Conservation (phyloP, 2,329 filamentous ascomycete species). For the Ophiocordyceps unilateralis region DNA sequence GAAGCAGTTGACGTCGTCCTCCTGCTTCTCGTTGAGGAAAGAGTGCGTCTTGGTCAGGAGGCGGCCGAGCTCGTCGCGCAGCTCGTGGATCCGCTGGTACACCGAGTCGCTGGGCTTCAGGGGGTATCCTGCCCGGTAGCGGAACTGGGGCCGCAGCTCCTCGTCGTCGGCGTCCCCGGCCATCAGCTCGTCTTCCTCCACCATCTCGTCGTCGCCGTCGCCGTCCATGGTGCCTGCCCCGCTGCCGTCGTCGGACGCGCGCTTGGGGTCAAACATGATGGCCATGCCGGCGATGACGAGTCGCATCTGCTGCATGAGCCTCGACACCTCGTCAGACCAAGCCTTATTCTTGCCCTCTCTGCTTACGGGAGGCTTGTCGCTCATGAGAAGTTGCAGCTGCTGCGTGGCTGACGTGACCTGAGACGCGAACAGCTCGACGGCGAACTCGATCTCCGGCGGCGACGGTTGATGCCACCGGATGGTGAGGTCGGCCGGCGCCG, state of each 20-base stretch:
- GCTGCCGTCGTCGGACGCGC: constrained; percentile 38
- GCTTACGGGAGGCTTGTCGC: constrained; percentile 65
- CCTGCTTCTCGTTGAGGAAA: constrained; percentile 69
- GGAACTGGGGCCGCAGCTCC: constrained; percentile 69
- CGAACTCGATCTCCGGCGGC: constrained; percentile 68
- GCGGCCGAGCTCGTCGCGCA: constrained; percentile 65
- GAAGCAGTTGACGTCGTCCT: constrained; percentile 93
- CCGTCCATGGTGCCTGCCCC: constrained; percentile 32
- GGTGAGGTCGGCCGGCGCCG: constrained; percentile 56
- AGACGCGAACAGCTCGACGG: constrained; percentile 71
- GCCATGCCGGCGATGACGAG: constrained; percentile 85
- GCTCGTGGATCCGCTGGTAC: constrained; percentile 61
- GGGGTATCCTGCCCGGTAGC: constrained; percentile 76
- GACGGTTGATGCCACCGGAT: constrained; percentile 85
- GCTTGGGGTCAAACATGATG: constrained; percentile 68
- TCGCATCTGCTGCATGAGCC: constrained; percentile 73
- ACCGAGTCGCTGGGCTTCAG: constrained; percentile 36
- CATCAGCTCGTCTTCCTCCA: constrained; percentile 30
- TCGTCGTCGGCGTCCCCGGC: constrained; percentile 59
- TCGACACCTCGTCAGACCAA: constrained; percentile 92
- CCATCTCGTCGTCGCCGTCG: constrained; percentile 33
- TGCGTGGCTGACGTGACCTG: constrained; percentile 64
- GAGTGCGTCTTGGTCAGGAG: constrained; percentile 69
- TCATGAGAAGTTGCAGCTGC: constrained; percentile 63
- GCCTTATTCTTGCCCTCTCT: constrained; percentile 93